Evolutionary conservation across 2,329 filamentous ascomycete genomes (phyloP).

Genomic region (Dryadomyces sulphureus): DNA sequence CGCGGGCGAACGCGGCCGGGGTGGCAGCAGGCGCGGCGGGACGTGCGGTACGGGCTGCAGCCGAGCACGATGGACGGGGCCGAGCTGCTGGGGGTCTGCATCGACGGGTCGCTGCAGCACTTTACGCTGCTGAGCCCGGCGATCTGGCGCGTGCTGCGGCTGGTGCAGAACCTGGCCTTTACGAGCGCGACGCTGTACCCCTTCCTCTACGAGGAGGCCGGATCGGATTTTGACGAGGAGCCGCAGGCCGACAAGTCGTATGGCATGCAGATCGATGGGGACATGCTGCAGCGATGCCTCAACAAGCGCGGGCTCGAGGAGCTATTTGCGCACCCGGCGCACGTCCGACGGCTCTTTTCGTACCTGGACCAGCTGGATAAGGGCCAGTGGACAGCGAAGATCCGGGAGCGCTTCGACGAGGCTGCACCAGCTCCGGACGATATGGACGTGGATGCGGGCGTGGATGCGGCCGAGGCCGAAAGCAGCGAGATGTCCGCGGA

Average conservation of each 20-base stretch:
- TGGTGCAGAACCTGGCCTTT: constrained; percentile 56
- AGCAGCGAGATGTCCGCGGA: constrained; percentile 7
- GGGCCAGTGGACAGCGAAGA: constrained; percentile 22
- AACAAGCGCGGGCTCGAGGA: constrained; percentile 28
- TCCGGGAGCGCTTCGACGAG: not conserved
- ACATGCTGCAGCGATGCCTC: constrained; percentile 43
- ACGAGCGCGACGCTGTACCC: constrained; percentile 32
- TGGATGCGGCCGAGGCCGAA: constrained; percentile 15
- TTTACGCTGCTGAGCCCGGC: constrained; percentile 50
- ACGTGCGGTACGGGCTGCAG: constrained; percentile 26
- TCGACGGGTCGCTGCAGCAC: constrained; percentile 56
- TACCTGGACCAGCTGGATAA: constrained; percentile 35
- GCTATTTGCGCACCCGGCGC: constrained; percentile 20
- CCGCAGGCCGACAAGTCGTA: constrained; percentile 24
- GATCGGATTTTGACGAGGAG: constrained; percentile 13
- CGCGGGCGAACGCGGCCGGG: constrained; percentile 35
- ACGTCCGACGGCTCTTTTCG: constrained; percentile 27
- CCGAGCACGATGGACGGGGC: constrained; percentile 26
- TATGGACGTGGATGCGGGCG: constrained; percentile 9
- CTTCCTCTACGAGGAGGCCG: constrained; percentile 22
- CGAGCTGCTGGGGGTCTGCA: constrained; percentile 48
- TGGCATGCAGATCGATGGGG: constrained; percentile 52
- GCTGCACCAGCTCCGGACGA: not conserved
- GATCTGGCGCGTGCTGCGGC: constrained; percentile 53
- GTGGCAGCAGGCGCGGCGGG: constrained; percentile 26